Percentiles rank a stretch among this genome's conserved stretches.
Conservation (phyloP, 2,329 filamentous ascomycete species). For the Penicillium vulpinum region DNA sequence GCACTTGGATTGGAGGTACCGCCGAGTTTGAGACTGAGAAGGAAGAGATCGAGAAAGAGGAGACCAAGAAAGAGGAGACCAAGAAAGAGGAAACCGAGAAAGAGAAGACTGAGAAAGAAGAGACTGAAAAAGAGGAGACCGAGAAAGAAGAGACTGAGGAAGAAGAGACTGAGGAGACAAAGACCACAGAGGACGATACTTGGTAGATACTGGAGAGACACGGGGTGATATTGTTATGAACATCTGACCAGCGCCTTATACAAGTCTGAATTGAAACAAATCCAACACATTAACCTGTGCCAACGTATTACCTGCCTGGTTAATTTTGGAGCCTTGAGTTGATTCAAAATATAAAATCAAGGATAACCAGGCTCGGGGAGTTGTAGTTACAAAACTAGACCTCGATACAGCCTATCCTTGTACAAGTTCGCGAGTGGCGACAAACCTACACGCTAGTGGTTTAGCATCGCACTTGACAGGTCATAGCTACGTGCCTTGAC, state of each 20-base stretch:
- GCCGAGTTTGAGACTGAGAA: background rate
- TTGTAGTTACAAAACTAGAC: background rate
- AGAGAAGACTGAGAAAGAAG: background rate
- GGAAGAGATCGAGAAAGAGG: background rate
- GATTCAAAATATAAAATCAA: background rate
- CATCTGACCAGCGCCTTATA: background rate
- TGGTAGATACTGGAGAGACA: background rate
- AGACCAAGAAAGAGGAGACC: too few relatives aligned
- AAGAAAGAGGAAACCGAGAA: too few relatives aligned
- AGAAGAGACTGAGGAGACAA: background rate
- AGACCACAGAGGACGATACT: background rate
- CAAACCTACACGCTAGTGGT: background rate
- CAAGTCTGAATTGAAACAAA: background rate
- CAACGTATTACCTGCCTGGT: background rate
- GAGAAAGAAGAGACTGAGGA: background rate
- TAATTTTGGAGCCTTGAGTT: background rate
- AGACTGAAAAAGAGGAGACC: background rate
- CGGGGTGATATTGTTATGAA: background rate
- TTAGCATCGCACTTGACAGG: background rate
- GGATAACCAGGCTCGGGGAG: background rate
- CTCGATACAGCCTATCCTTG: background rate
- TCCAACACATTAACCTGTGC: background rate
- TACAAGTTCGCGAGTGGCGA: background rate
- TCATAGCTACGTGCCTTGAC: background rate
- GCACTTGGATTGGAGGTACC: constrained; percentile 14